Evolutionary conservation across 1,284 basidiomycete genomes (phyloP).

Genomic region (Cryptococcus wingfieldii): DNA sequence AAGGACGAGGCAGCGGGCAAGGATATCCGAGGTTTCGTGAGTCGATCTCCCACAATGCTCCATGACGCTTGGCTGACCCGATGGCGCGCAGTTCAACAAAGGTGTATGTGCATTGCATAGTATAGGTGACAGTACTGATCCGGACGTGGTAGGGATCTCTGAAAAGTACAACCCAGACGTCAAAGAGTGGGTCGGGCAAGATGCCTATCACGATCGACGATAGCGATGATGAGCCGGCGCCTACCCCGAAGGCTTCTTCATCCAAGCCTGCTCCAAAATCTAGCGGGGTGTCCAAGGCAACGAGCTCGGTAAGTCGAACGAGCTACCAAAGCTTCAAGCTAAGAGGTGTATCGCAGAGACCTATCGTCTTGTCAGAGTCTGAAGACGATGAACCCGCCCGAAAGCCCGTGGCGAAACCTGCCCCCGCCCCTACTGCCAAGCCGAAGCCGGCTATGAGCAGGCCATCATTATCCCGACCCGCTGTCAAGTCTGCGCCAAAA

Average conservation of each 20-base stretch:
- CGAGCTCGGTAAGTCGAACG: conserved; percentile 15
- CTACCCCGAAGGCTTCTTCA: conserved; percentile 14
- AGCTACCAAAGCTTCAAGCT: not conserved
- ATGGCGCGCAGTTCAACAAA: not conserved
- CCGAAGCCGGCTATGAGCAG: not conserved
- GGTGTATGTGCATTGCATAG: not conserved
- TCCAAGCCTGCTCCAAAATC: conserved; percentile 3
- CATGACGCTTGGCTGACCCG: not conserved
- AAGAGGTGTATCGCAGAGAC: conserved; percentile 2
- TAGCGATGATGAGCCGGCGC: conserved; percentile 30
- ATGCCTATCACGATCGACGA: conserved; percentile 36
- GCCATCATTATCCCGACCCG: not conserved
- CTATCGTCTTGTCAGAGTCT: conserved; percentile 12
- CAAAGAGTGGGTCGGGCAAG: conserved; percentile 23
- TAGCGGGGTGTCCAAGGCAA: conserved; percentile 33
- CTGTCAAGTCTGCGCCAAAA: conserved; percentile 10
- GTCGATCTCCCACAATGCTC: not conserved
- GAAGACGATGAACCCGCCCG: conserved; percentile 2
- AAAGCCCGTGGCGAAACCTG: conserved; percentile 8
- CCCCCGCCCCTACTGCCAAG: not conserved
- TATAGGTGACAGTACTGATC: conserved; percentile 1
- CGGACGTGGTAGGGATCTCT: not conserved
- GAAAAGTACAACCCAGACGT: not conserved
- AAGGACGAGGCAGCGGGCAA: conserved; percentile 1
- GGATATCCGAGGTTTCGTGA: conserved; percentile 20